Evolutionary conservation across 2,329 filamentous ascomycete genomes (phyloP).

Genomic region (Pseudogymnoascus sp.): DNA sequence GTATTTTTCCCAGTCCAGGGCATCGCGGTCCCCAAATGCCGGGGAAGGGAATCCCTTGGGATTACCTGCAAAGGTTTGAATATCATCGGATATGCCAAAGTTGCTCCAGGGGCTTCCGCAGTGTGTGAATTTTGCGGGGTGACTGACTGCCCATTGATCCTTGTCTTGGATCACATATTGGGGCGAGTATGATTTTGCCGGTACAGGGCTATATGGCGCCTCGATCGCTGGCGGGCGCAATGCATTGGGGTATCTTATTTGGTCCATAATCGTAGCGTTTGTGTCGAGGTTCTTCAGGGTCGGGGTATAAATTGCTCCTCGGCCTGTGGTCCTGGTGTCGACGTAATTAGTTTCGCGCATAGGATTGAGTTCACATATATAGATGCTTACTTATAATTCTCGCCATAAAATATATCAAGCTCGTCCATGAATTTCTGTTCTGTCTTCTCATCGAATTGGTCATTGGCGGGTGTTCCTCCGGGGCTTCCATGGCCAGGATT

Average conservation of each 20-base stretch:
- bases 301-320: slow-evolving; percentile 50
- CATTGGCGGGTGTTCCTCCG: not conserved
- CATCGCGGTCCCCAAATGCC: slow-evolving; percentile 55
- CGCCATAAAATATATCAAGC: slow-evolving; percentile 24
- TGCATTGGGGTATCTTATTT: slow-evolving; percentile 28
- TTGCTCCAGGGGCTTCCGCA: slow-evolving; percentile 54
- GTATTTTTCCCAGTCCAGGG: slow-evolving; percentile 53
- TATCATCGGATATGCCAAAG: slow-evolving; percentile 44
- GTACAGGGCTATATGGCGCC: slow-evolving; percentile 36
- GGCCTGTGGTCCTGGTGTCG: slow-evolving; percentile 35
- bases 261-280: slow-evolving; percentile 28
- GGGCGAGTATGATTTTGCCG: slow-evolving; percentile 56
- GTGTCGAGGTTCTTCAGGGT: slow-evolving; percentile 42
- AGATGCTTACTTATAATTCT: slow-evolving; percentile 27
- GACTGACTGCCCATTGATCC: slow-evolving; percentile 48
- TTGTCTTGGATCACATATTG: slow-evolving; percentile 62
- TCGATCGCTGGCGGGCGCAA: slow-evolving; percentile 30
- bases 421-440: slow-evolving; percentile 33
- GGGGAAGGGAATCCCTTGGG: slow-evolving; percentile 52
- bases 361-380: slow-evolving; percentile 17
- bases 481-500: not conserved
- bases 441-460: not conserved
- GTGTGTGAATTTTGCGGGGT: slow-evolving; percentile 51
- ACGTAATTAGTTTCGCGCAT: slow-evolving; percentile 12
- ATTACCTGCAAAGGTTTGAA: slow-evolving; percentile 56